These are phyloP conservation scores for Gynochthodes officinalis DNA, from an alignment of 257 asterid species.

Conservation along the genomic window DNA sequence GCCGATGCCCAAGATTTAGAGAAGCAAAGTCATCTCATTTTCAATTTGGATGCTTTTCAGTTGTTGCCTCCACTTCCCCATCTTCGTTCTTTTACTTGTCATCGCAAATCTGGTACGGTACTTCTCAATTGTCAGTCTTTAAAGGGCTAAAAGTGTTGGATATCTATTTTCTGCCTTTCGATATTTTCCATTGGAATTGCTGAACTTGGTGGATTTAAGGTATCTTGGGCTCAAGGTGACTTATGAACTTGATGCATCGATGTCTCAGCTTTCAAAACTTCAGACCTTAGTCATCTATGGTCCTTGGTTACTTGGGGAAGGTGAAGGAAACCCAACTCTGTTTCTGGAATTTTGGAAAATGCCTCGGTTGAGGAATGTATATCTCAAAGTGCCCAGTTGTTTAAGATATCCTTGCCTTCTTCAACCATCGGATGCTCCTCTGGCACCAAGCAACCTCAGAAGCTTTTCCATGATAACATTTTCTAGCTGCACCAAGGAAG, in stretches of 20 bases:
- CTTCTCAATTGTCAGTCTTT: constrained; percentile 17
- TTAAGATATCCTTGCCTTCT: constrained; percentile 3
- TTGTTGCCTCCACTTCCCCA: constrained; percentile 18
- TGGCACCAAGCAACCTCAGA: constrained; percentile 16
- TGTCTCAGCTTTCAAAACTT: constrained; percentile 17
- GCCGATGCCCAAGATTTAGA: neutral
- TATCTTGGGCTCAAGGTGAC: neutral
- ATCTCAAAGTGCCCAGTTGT: constrained; percentile 19
- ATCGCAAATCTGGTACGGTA: neutral
- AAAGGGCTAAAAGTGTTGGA: constrained; percentile 34
- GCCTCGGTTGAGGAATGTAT: constrained; percentile 27
- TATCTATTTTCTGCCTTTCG: constrained; percentile 19
- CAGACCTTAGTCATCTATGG: constrained; percentile 31
- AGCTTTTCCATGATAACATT: constrained; percentile 16
- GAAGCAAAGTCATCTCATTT: constrained; percentile 14
- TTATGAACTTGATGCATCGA: constrained; percentile 18
- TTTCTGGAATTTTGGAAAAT: constrained; percentile 13
- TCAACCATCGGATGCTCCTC: neutral
- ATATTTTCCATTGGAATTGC: neutral
- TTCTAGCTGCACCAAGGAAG: constrained; percentile 22
- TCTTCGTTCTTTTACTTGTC: neutral
- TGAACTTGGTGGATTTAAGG: constrained; percentile 3
- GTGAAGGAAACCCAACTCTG: neutral
- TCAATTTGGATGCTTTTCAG: constrained; percentile 8
- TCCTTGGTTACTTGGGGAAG: constrained; percentile 6